Evolutionary conservation across 768 basidiomycete genomes (phyloP), one percentile per base, ranked within the genome.

Genomic region (Dentipellis fragilis): DNA sequence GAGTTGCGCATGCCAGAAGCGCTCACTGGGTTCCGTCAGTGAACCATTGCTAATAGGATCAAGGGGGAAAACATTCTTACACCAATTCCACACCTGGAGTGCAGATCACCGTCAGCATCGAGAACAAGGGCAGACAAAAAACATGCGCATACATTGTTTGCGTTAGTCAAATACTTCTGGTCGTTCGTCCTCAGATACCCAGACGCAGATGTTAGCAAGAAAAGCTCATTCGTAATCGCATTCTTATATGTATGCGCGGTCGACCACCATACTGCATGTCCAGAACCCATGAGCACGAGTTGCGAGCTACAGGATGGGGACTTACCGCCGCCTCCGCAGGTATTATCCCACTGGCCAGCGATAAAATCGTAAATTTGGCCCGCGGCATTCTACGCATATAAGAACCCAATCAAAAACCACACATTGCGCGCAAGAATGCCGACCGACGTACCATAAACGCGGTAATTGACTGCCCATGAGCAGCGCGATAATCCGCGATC

Each of bases 151-250:
- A 75, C 79, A 67, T 72, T 75, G 19, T 73, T 59, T 0, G 79
- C 80, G 60, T 81, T 81, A 46, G 68, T 65, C 35, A 80, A 71
- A 61, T 75, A 81, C 1, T 68, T 65, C 22, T 66, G 61, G 45
- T 72, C 70, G 1, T 65, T 54, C 39, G 65, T 71, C 37, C 75
- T 68, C 36, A 75, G 59, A 59, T 74, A 80, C 8, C 75, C 80
- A 29, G 66, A 58, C 2, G 80, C 79, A 3, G 80, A 80, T 6
- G 73, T 70, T 36, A 75, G 65, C 14, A 81, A 67, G 67, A 80
- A 82, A 10, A 81, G 70, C 54, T 80, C 71, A 59, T 82, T 81
- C n/a, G 80, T 82, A 56, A 83, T 75, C 10, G 80, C 78, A 53
- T 81, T 81, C 68, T 82, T 82, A 69, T 81, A 81, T 0, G 71